Evolutionary conservation across 1,284 basidiomycete genomes (phyloP), one percentile per base, ranked within the genome.

Genomic region (Grifola frondosa): DNA sequence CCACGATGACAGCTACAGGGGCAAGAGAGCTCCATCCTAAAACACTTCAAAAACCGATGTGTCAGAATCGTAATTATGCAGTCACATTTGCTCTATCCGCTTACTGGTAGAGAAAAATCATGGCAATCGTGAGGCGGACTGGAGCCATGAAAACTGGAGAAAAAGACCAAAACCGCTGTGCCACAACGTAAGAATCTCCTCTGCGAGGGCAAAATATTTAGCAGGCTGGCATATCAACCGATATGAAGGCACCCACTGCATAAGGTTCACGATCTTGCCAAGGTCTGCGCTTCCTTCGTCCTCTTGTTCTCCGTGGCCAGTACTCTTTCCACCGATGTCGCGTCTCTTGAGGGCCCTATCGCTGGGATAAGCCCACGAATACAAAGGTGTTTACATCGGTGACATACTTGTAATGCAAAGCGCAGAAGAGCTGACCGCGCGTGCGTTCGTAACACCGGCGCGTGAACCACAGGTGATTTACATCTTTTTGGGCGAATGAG

Each of bases 1-100:
- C 51, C 5, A 84, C 58, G 13, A 92, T 75, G 21, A 91, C 79
- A 12, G 75, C 70, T 4, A 91, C 80, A n/a, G 88, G 88, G 11
- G 84, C 81, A 22, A 93, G 72, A 0, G 87, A 81, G 31, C 87
- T 87, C 86, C 88, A 91, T 7, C 91, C 91, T 29, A 93, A 74
- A 21, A 93, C 70, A 38, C 88, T 90, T 48, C 15, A 22, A 16
- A 37, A 33, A 29, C 10, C 30, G n/a, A n/a, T n/a, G 24, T 47
- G 29, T 50, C n/a, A 26, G 12, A 13, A 23, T 30, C 6, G 15
- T 22, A 5, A 32, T 8, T 35, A 29, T 11, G 24, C 25, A 2
- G 16, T 8, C 11, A 24, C 8, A 9, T 15, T 16, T 29, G 10
- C 6, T 21, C 15, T 29, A 26, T 21, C 23, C 13, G 65, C 78